These are phyloP conservation scores for Gracilariopsis chorda DNA, from an alignment of 23 red algal species.

Conservation along the genomic window DNA sequence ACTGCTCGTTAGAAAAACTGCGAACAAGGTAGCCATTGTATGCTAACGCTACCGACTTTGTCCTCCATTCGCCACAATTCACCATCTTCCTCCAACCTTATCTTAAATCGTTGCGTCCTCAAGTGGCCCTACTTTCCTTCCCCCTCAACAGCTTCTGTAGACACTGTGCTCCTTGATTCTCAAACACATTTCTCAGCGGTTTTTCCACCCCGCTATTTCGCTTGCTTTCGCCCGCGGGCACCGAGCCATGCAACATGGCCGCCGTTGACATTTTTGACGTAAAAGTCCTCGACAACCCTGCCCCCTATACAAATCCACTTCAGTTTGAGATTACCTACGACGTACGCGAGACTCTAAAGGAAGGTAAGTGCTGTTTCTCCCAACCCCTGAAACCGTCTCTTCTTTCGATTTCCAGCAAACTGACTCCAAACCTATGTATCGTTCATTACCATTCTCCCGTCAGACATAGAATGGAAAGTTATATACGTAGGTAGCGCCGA, in stretches of 20 bases:
- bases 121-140: no score
- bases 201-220: not conserved
- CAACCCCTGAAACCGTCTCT: not conserved
- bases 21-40: no score
- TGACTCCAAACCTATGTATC: not conserved
- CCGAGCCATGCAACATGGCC: conserved; percentile 62
- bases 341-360: conserved; percentile 91
- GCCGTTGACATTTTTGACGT: conserved; percentile 97
- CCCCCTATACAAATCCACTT: conserved; percentile 75
- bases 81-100: no score
- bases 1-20: no score
- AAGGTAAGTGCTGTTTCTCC: conserved; percentile 56
- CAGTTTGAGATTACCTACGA: conserved; percentile 99
- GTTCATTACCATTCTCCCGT: not conserved
- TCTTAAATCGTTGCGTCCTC: no score
- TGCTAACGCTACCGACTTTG: no score
- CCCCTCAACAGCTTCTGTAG: not conserved
- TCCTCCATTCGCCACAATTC: no score
- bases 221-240: no score
- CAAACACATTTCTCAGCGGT: not conserved
- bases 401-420: not conserved
- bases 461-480: conserved; percentile 99
- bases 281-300: conserved; percentile 92
- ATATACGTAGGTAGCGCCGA: conserved; percentile 94
- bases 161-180: not conserved